Evolutionary conservation across 2,329 filamentous ascomycete genomes (phyloP), one percentile per base, ranked within the genome.

Genomic region (Sarocladium oryzae): DNA sequence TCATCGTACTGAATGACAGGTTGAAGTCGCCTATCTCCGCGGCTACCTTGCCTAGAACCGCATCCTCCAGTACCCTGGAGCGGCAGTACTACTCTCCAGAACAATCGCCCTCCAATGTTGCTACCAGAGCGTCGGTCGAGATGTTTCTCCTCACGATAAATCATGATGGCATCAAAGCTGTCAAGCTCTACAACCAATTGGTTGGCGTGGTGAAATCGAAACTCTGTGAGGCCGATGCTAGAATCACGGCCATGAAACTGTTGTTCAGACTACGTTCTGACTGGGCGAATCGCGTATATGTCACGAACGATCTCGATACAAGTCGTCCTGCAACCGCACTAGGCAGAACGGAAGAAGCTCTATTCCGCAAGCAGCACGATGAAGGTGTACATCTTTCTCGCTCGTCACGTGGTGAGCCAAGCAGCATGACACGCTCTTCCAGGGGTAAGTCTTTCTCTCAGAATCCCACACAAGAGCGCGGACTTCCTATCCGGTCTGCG

Each of bases 201-300:
- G 69, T 91, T 37, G 73, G 75, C 50, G 82, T 90, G 57, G 82
- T 78, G 5, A 77, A 76, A 56, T 78, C 78, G 15, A 74, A 73
- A 24, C 71, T 75, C 28, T 81, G 78, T 54, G 85, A 86, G 53
- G 72, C 77, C 6, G 84, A 88, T 66, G 84, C 86, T 49, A 84
- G 88, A 6, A 70, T 93, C 23, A 84, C 83, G 11, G 84, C 85
- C 2, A 81, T 91, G 74, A 89, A 88, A 60, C 69, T 92, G 38
- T 72, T 96, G 2, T 92, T 95, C 63, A 82, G 91, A 38, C 71
- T 96, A 26, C 81, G 91, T 53, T 89, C 89, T 20, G 89, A 96
- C 66, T 89, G 86, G 63, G 82, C 86, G 9, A 82, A 91, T 57
- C 79, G 84, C 40, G 78, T 96, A 3, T 89, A 86, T 53, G 72